These are phyloP conservation scores for Blastocystis sp. DNA, from an alignment of 352 stramenopile genomes.

Conservation along the genomic window DNA sequence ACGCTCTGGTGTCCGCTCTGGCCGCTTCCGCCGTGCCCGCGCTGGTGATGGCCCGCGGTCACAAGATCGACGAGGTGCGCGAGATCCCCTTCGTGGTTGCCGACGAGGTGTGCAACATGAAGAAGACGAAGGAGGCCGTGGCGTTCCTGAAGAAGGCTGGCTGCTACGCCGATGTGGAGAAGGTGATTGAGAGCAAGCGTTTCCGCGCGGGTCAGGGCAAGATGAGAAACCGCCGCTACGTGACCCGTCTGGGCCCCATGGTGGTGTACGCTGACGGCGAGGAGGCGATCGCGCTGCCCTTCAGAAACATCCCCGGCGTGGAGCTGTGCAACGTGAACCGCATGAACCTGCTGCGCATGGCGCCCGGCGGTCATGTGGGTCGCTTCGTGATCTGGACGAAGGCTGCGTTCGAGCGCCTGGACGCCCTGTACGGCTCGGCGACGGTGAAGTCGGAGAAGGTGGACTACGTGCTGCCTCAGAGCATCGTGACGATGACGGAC, in stretches of 20 bases:
- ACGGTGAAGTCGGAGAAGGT: constrained; percentile 77
- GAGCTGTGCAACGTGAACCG: constrained; percentile 92
- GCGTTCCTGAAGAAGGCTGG: constrained; percentile 89
- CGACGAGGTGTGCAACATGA: constrained; percentile 72
- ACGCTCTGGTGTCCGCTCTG: constrained; percentile 91
- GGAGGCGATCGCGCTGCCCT: constrained; percentile 78
- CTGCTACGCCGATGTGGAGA: constrained; percentile 90
- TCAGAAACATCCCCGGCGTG: constrained; percentile 95
- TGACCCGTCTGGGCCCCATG: constrained; percentile 87
- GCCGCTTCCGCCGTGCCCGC: constrained; percentile 91
- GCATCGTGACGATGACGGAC: constrained; percentile 94
- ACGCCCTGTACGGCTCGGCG: constrained; percentile 82
- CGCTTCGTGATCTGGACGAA: constrained; percentile 98
- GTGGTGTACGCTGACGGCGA: constrained; percentile 86
- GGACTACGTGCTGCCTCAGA: constrained; percentile 85
- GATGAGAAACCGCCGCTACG: constrained; percentile 94
- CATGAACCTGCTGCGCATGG: constrained; percentile 94
- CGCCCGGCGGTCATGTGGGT: constrained; percentile 94
- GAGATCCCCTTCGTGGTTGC: constrained; percentile 94
- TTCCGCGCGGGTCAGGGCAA: constrained; percentile 95
- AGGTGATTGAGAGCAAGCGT: constrained; percentile 94
- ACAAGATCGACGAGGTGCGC: constrained; percentile 91
- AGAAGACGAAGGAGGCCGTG: constrained; percentile 90
- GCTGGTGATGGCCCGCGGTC: constrained; percentile 93
- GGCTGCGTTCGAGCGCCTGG: constrained; percentile 91